Evolutionary conservation across 805 yeast genomes (phyloP), one percentile per base, ranked within the genome.

Genomic region (Phaffomyces opuntiae): DNA sequence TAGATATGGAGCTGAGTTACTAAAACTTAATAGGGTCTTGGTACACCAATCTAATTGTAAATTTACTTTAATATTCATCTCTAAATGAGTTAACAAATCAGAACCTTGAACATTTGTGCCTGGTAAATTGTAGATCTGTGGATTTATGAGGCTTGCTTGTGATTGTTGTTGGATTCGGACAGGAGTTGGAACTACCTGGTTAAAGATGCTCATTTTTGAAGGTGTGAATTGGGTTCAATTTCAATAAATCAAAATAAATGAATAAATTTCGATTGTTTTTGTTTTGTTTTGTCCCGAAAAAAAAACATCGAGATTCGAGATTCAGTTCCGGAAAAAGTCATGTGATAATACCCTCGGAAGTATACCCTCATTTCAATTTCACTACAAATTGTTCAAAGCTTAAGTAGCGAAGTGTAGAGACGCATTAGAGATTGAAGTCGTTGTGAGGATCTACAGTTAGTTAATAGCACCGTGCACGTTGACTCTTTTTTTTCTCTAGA

Each of bases 21-120:
- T 54, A 36, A 52, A 52, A 6, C 50, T 49, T 14, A 59, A 41
- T 3, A 59, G 34, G 0, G 57, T 59, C 21, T 49, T 51, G 4
- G 53, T 42, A 29, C 61, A 57, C 63, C 63, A 59, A n/a, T 59
- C 60, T 9, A 50, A 33, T 34, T 59, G 52, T 19, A 53, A 12
- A 7, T 55, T 47, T 2, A 60, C 62, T 14, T 43, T 47, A 29
- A 57, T 46, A 37, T 44, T 57, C 44, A 47, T 48, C 40, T 55
- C 53, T 29, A 59, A 42, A 38, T 57, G 60, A 13, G 60, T 56
- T 27, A 55, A 47, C 16, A 59, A 44, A 42, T 59, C 62, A 8
- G 52, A 45, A 8, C 60, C 58, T 27, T 48, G 53, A 14, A 41
- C 48, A 41, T 50, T 51, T 31, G 59, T 50, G 5, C 54, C 56